A percentile compares a stretch with the other conserved stretches of the same genome.
Conservation (phyloP, 2,329 filamentous ascomycete species). For the Clarireedia paspali region DNA sequence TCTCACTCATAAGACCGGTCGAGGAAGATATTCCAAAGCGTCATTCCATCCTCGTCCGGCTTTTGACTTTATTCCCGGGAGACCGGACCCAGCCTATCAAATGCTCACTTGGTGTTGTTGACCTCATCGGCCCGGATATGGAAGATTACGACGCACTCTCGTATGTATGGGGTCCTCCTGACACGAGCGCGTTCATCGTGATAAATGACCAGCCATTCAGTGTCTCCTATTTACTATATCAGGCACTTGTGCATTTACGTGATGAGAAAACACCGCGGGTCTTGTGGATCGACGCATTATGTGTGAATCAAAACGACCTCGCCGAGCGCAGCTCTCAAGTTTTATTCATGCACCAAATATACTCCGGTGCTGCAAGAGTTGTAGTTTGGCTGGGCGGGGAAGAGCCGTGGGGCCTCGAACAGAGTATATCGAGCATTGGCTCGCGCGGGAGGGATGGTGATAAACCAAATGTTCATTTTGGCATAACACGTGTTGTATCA, state of each 20-base stretch:
- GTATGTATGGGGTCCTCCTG: slow-evolving; percentile 5
- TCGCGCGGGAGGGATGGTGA: neutral
- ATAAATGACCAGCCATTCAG: neutral
- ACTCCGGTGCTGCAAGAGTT: slow-evolving; percentile 6
- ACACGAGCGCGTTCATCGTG: neutral
- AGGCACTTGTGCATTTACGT: neutral
- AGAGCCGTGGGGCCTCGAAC: neutral
- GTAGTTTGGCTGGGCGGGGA: slow-evolving; percentile 4
- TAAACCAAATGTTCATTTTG: neutral
- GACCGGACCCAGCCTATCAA: neutral
- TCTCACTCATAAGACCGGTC: neutral
- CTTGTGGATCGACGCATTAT: slow-evolving; percentile 12
- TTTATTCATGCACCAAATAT: slow-evolving; percentile 16
- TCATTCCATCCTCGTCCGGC: neutral
- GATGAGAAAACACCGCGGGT: neutral
- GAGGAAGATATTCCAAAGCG: neutral
- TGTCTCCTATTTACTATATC: neutral
- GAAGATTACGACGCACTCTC: slow-evolving; percentile 7
- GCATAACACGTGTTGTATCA: neutral
- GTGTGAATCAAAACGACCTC: slow-evolving; percentile 16
- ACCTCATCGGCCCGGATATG: neutral
- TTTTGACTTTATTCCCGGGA: neutral
- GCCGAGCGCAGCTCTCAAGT: slow-evolving; percentile 15
- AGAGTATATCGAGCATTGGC: neutral
- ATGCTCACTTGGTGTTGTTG: neutral